Base-by-base conservation (phyloP, 805 yeast genomes). In the Kluyveromyces dobzhanskii region DNA sequence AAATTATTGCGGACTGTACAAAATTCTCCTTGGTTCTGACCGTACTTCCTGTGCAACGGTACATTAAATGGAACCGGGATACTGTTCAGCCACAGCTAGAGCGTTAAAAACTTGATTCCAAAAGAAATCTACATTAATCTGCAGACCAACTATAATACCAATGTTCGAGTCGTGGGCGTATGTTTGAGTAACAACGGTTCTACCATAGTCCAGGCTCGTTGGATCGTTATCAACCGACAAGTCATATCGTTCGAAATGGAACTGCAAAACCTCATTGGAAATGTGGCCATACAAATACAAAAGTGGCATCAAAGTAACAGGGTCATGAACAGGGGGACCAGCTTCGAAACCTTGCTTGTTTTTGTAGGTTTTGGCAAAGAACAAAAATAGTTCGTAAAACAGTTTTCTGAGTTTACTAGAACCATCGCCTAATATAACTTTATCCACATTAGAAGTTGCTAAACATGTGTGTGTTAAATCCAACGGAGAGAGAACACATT, bases 251-350 rank as follows among this genome's bases (percentile, higher is more conserved):
- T 41, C 50, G 35, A 48, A 55, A 7, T 30, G 38, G 39, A 55
- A 49, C 17, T 40, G 35, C 4, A 54, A 28, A 3, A 34, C 38
- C n/a, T 48, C 46, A 38, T 39, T 39, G 18, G 41, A 53, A 53
- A 37, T 65, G 42, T 51, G 47, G 2, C 47, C 50, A 40, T 55
- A 56, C 37, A 75, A 55, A 16, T 75, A 73, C 37, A 84, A 56
- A 27, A 84, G 50, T 0, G 76, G 76, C 38, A 72, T 73, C 9
- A 82, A 64, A 1, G 94, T 83, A 37, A 83, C 63, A 1, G 92
- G 90, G 56, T 85, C 95, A 58, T 85, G 94, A 1, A 84, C 68
- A 1, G 87, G 85, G 4, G 92, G 87, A 0, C 92, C 90, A 4
- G 54, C 43, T 18, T 45, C 44, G 55, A 73, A 65, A 3, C 70